phyloP scores from a whole-genome alignment of 176 grass and related monocot genomes.

The Coix lacrymajobi region DNA sequence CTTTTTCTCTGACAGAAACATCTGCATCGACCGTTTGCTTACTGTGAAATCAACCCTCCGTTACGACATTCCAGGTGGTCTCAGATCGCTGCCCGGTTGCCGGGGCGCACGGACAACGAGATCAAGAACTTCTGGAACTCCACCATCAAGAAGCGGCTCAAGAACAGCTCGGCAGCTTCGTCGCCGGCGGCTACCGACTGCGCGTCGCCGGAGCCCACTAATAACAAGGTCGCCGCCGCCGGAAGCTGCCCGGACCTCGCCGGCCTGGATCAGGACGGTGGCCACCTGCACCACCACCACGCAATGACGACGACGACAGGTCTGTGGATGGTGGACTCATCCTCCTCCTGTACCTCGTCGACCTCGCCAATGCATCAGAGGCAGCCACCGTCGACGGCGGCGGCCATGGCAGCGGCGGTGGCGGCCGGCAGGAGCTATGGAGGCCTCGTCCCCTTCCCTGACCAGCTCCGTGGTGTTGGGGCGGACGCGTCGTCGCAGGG shows the following conservation, averaged over 20 bases:
- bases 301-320: not conserved
- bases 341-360: conserved; percentile 47
- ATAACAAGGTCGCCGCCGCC: conserved; percentile 12
- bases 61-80: conserved; percentile 72
- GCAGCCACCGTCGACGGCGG: not conserved
- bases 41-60: conserved; percentile 25
- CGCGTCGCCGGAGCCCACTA: conserved; percentile 36
- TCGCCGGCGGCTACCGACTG: conserved; percentile 32
- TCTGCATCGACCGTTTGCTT: conserved; percentile 35
- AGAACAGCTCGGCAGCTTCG: conserved; percentile 36
- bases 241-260: conserved; percentile 24
- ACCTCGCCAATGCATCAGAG: conserved; percentile 41
- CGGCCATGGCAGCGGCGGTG: not conserved
- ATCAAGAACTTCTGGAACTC: conserved; percentile 99
- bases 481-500: not conserved
- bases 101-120: conserved; percentile 95
- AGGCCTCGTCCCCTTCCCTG: conserved; percentile 62
- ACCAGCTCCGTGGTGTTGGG: conserved; percentile 15
- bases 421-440: conserved; percentile 33
- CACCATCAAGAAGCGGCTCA: conserved; percentile 90
- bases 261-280: not conserved
- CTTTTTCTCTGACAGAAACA: conserved; percentile 11
- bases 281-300: not conserved
- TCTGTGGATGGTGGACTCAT: conserved; percentile 58
- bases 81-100: conserved; percentile 83